phyloP scores from a whole-genome alignment of 192 early-diverging fungal genomes.

The Coemansia sp. region DNA sequence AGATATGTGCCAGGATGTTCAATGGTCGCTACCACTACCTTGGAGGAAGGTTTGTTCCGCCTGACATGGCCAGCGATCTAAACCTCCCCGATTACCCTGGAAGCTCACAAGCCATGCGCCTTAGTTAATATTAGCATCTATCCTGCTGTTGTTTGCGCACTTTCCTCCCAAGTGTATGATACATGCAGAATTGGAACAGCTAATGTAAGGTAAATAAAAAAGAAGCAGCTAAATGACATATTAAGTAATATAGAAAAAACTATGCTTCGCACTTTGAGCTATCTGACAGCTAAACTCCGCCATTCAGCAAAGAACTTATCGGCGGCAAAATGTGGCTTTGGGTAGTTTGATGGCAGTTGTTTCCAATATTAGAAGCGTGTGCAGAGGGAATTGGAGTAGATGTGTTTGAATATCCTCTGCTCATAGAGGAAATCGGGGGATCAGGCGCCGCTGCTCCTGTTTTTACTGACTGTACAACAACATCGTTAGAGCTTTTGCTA shows the following conservation, averaged over 20 bases:
- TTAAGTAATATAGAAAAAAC: not conserved
- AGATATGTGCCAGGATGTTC: constrained; percentile 70
- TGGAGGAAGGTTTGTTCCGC: constrained; percentile 89
- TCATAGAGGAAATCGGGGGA: not conserved
- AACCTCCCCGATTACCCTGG: constrained; percentile 71
- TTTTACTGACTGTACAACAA: not conserved
- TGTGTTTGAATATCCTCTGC: constrained; percentile 35
- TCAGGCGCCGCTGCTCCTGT: not conserved
- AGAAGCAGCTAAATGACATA: too few species aligned
- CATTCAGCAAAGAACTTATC: constrained; percentile 35
- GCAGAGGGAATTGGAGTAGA: constrained; percentile 22
- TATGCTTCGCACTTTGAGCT: too few species aligned
- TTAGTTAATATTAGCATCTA: constrained; percentile 8
- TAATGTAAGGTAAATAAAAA: not conserved
- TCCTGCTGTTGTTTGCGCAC: not conserved
- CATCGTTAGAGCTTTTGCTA: not conserved
- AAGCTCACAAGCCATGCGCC: constrained; percentile 67
- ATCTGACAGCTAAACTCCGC: constrained; percentile 15
- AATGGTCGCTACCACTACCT: constrained; percentile 75
- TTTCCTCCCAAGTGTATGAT: not conserved
- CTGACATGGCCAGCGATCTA: constrained; percentile 66
- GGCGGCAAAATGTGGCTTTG: constrained; percentile 33
- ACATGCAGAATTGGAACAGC: not conserved
- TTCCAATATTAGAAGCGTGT: not conserved
- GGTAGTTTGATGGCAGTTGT: constrained; percentile 14